phyloP scores from a whole-genome alignment of 2,329 filamentous ascomycete species.

The Neocucurbitaria cava region DNA sequence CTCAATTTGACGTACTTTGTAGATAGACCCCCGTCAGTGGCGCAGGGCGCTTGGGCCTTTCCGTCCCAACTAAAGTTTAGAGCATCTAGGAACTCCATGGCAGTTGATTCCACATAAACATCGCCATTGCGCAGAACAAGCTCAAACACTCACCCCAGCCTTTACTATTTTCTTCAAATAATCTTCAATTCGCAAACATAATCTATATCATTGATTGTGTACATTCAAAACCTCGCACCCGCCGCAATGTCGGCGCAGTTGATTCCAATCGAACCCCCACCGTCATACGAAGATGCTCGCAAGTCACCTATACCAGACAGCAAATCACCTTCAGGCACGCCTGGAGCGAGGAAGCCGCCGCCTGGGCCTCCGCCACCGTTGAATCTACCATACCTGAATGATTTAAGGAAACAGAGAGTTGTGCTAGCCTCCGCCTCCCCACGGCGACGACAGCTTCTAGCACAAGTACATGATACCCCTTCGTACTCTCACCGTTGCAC shows the following conservation, averaged over 20 bases:
- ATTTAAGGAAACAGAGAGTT: conserved; percentile 78
- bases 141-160: background rate
- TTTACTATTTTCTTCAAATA: background rate
- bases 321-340: conserved; percentile 21
- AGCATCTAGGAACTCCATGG: background rate
- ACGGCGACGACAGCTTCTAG: conserved; percentile 79
- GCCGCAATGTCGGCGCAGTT: conserved; percentile 20
- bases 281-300: conserved; percentile 51
- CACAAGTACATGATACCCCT: conserved; percentile 62
- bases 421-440: conserved; percentile 92
- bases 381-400: conserved; percentile 77
- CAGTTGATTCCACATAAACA: conserved; percentile 3
- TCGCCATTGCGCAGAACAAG: background rate
- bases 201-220: background rate
- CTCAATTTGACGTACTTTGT: background rate
- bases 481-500: background rate
- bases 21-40: background rate
- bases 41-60: conserved; percentile 8
- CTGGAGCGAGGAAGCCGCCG: conserved; percentile 21
- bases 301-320: conserved; percentile 26
- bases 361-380: conserved; percentile 67
- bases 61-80: background rate
- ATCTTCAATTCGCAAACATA: background rate
- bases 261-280: conserved; percentile 51
- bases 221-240: background rate